phyloP scores from a whole-genome alignment of 768 basidiomycete species.

The Mycena metata region DNA sequence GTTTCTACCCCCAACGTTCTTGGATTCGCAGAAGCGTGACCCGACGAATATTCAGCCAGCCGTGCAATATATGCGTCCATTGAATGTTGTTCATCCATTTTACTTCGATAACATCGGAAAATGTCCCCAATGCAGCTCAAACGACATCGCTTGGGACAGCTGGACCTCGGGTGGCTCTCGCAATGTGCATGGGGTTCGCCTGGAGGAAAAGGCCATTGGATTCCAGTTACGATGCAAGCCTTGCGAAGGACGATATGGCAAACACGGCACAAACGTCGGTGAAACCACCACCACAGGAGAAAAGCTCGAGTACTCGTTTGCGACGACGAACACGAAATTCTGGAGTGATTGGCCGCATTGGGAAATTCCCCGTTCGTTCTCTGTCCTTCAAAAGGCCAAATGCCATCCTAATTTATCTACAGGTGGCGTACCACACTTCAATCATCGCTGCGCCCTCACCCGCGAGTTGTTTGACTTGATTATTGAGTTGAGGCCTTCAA shows the following conservation, averaged over 20 bases:
- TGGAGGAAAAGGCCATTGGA: slow-evolving; percentile 21
- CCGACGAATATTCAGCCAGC: not conserved
- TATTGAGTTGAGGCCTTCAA: not conserved
- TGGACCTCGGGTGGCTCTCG: slow-evolving; percentile 22
- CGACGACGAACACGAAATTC: slow-evolving; percentile 12
- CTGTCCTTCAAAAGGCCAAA: not conserved
- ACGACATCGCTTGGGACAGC: not conserved
- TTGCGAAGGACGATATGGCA: slow-evolving; percentile 8
- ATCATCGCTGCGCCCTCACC: not conserved
- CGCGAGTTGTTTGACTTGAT: slow-evolving; percentile 2
- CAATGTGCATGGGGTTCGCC: slow-evolving; percentile 8
- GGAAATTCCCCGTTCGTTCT: slow-evolving; percentile 15
- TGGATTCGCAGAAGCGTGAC: slow-evolving; percentile 28
- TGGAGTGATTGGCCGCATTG: slow-evolving; percentile 15
- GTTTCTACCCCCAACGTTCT: slow-evolving; percentile 39
- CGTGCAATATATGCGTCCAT: slow-evolving; percentile 5
- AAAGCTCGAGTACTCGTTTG: slow-evolving; percentile 7
- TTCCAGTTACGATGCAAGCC: slow-evolving; percentile 13
- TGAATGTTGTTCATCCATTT: slow-evolving; percentile 25
- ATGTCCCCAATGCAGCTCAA: slow-evolving; percentile 19
- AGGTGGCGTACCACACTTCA: slow-evolving; percentile 22
- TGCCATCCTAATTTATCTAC: not conserved
- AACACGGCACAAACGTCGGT: not conserved
- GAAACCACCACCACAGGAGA: not conserved
- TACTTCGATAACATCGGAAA: slow-evolving; percentile 3